phyloP scores from a whole-genome alignment of 805 yeast genomes.

The Ogataea trehaloabstinens region DNA sequence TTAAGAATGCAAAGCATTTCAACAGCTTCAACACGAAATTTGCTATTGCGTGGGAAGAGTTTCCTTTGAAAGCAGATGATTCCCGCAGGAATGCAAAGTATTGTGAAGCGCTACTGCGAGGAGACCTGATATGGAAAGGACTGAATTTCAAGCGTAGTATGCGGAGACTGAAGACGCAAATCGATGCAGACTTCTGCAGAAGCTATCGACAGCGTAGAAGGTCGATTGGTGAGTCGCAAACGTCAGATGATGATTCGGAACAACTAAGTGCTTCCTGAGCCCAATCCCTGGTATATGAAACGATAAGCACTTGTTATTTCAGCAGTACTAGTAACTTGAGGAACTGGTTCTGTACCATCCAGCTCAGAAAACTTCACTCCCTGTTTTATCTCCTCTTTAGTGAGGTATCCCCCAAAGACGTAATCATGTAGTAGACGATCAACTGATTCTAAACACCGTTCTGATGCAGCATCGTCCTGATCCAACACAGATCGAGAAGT shows the following conservation, averaged over 20 bases:
- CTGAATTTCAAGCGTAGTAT: slow-evolving; percentile 42
- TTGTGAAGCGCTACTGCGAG: slow-evolving; percentile 23
- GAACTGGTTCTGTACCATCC: slow-evolving; percentile 24
- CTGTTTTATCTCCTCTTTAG: slow-evolving; percentile 45
- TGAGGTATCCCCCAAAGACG: slow-evolving; percentile 60
- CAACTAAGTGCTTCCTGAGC: background rate
- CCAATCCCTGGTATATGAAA: slow-evolving; percentile 45
- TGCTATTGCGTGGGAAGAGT: slow-evolving; percentile 52
- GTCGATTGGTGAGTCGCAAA: background rate
- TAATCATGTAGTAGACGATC: slow-evolving; percentile 53
- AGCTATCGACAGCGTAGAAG: background rate
- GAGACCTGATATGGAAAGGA: slow-evolving; percentile 40
- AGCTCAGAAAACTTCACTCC: slow-evolving; percentile 23
- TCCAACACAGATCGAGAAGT: slow-evolving; percentile 27
- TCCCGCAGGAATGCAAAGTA: slow-evolving; percentile 37
- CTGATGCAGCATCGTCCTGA: slow-evolving; percentile 63
- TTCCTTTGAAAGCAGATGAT: slow-evolving; percentile 45
- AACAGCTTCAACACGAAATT: slow-evolving; percentile 68
- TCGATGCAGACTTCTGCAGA: slow-evolving; percentile 31
- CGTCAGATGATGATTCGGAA: background rate
- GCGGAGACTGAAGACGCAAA: slow-evolving; percentile 39
- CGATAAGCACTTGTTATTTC: slow-evolving; percentile 35
- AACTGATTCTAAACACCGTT: slow-evolving; percentile 61
- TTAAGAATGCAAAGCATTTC: slow-evolving; percentile 67
- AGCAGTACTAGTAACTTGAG: slow-evolving; percentile 1